Base-by-base conservation (phyloP, 768 basidiomycete genomes). In the Suillus variegatus region DNA sequence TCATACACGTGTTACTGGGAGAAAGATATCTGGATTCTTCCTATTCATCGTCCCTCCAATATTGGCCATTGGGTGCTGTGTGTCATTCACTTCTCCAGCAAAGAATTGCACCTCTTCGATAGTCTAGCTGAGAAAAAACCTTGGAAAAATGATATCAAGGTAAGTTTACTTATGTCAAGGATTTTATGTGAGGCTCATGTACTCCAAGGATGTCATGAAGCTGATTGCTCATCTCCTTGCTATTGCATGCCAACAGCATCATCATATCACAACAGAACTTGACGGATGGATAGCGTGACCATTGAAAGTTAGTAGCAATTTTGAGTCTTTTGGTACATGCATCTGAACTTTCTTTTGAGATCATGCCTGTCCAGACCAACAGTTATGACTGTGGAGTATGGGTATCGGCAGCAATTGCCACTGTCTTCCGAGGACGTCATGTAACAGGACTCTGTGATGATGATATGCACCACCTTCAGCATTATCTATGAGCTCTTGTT, bases 31-130 rank as follows among this genome's bases (percentile, higher is more conserved):
- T 82, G 81, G 80, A 76, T 82, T 9, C 46, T 82, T 10, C 81
- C 79, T 0, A 77, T 82, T 20, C 79, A 82, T 57, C 64, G 72
- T 1, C 44, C 65, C 18, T 66, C 51, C 0, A 13, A 12, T 6
- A 65, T 67, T 3, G 60, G 69, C 1, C 79, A 82, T 61, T 81
- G 79, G 77, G 78, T 81, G 0, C 40, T 80, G 2, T 75, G 73
- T 13, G 55, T 74, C 2, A 68, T 51, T 13, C 13, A 63, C n/a
- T 22, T 67, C 36, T 25, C 65, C 0, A 18, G 14, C 14, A 49
- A n/a, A 4, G 55, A 69, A 43, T 68, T 69, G 9, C 47, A 16
- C 3, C 67, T 70, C 14, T 70, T 70, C 47, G 66, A 70, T 20
- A 70, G 69, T 12, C 20, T 69, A 0, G 62, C 58, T 0, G 43